Conservation (phyloP, 1,284 basidiomycete species). For the Apiotrichum montevideense region DNA sequence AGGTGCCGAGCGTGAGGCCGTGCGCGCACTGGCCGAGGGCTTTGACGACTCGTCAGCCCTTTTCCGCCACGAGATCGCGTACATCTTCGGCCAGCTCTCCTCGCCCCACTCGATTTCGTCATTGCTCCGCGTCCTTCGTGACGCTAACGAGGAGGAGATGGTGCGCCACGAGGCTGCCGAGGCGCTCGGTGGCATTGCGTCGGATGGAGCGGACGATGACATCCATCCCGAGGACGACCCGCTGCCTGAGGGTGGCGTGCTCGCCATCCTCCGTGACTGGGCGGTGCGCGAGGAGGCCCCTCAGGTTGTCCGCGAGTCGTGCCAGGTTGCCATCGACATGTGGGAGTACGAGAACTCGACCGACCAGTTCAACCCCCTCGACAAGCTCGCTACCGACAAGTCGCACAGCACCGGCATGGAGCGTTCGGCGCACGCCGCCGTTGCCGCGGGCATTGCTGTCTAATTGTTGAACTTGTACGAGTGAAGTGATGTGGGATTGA, state of each 20-base stretch:
- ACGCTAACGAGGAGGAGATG: constrained; percentile 83
- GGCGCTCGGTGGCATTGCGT: constrained; percentile 91
- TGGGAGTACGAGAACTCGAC: constrained; percentile 90
- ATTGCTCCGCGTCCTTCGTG: constrained; percentile 68
- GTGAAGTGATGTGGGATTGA: too few species aligned
- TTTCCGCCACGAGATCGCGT: constrained; percentile 96
- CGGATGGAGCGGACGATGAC: constrained; percentile 55
- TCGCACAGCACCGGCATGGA: constrained; percentile 45
- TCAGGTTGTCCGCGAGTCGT: constrained; percentile 87
- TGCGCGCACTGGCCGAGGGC: constrained; percentile 84
- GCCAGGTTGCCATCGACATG: constrained; percentile 95
- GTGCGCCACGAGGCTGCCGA: constrained; percentile 98
- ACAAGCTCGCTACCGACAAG: constrained; percentile 48
- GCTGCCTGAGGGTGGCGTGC: constrained; percentile 54
- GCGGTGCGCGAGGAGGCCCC: constrained; percentile 71
- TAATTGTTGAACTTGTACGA: constrained; percentile 5
- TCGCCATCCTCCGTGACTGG: constrained; percentile 82
- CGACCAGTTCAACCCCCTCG: constrained; percentile 75
- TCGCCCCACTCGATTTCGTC: constrained; percentile 83
- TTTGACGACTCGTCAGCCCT: constrained; percentile 80
- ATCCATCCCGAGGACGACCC: constrained; percentile 28
- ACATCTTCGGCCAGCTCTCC: constrained; percentile 94
- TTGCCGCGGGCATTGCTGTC: constrained; percentile 24
- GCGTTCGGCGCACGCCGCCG: constrained; percentile 36
- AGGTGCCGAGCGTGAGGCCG: constrained; percentile 56